Evolutionary conservation across 2,329 filamentous ascomycete species (phyloP).

Genomic region (Didymella sp.): DNA sequence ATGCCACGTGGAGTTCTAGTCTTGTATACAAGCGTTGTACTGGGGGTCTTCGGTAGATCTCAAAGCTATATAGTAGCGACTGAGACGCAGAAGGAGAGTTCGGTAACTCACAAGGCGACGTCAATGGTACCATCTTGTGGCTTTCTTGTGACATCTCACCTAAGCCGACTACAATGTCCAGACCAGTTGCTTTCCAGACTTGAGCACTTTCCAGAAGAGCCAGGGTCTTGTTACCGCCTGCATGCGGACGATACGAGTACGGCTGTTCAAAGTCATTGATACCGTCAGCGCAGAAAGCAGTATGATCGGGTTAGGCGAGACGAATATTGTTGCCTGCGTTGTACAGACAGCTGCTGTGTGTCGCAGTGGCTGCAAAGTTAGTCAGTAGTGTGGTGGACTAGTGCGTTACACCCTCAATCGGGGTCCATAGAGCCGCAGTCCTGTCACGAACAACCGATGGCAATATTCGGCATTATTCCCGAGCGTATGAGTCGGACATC

Average conservation of each 20-base stretch:
- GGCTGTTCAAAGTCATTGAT: not conserved
- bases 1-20: conserved; percentile 1
- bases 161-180: not conserved
- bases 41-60: not conserved
- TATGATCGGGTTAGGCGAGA: not conserved
- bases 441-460: not conserved
- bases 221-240: not conserved
- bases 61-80: conserved; percentile 1
- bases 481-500: not conserved
- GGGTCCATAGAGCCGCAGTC: conserved; percentile 3
- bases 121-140: conserved; percentile 6
- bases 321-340: not conserved
- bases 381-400: not conserved
- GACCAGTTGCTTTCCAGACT: not conserved
- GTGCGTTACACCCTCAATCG: conserved; percentile 1
- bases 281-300: not conserved
- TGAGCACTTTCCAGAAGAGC: not conserved
- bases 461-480: not conserved
- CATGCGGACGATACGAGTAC: not conserved
- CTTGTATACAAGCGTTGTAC: conserved; percentile 1
- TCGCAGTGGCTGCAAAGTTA: conserved; percentile 10
- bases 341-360: conserved; percentile 7
- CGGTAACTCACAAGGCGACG: not conserved
- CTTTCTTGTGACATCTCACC: conserved; percentile 17
- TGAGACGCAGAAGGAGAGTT: not conserved